Evolutionary conservation across 2,329 filamentous ascomycete genomes (phyloP).

Genomic region (Elsinoe ampelina): DNA sequence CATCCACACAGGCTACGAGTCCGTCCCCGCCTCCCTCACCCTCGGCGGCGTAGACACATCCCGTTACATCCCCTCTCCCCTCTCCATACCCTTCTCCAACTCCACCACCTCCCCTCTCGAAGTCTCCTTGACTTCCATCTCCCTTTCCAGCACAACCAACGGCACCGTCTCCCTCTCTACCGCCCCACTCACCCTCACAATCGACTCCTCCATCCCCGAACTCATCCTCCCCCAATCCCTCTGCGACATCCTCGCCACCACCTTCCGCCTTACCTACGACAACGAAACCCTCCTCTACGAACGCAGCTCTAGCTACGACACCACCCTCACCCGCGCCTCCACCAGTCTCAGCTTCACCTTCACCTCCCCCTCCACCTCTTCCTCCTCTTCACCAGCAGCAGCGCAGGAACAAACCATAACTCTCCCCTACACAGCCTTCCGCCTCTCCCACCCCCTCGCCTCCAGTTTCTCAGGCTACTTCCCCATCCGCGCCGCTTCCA

Average conservation of each 20-base stretch:
- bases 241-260: constrained; percentile 25
- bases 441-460: constrained; percentile 17
- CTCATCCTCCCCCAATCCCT: constrained; percentile 28
- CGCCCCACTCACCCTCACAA: constrained; percentile 2
- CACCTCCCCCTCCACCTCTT: constrained; percentile 26
- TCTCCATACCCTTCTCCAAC: constrained; percentile 20
- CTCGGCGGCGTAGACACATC: constrained; percentile 32
- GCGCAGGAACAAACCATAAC: no score
- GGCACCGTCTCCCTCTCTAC: neutral
- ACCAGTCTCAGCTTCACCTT: constrained; percentile 14
- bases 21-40: constrained; percentile 20
- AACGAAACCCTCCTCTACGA: constrained; percentile 24
- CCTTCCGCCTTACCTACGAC: constrained; percentile 27
- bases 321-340: constrained; percentile 16
- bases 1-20: neutral
- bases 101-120: neutral
- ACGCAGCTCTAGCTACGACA: constrained; percentile 27
- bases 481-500: constrained; percentile 26
- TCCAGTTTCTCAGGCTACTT: constrained; percentile 23
- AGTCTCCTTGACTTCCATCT: neutral
- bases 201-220: constrained; percentile 28
- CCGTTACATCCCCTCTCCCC: constrained; percentile 23
- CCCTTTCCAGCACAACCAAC: neutral
- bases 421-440: constrained; percentile 29
- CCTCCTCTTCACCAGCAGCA: constrained; percentile 19